phyloP scores from a whole-genome alignment of 2,329 filamentous ascomycete species.

The Exutisphaerella laricina region DNA sequence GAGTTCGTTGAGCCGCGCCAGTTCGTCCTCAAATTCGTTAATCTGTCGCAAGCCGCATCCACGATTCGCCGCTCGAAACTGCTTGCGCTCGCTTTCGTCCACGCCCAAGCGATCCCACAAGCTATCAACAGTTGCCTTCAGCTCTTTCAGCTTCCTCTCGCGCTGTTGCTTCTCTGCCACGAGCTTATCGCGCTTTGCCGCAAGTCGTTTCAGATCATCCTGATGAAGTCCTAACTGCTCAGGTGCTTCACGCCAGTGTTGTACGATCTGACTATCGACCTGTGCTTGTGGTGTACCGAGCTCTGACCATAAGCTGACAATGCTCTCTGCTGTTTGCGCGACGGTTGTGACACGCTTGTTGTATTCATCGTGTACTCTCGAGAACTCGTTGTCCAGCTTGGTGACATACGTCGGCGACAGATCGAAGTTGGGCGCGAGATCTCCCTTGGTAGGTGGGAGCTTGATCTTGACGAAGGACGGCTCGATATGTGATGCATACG shows the following conservation, averaged over 20 bases:
- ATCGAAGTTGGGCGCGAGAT: slow-evolving; percentile 77
- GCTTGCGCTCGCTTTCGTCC: slow-evolving; percentile 74
- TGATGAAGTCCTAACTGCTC: slow-evolving; percentile 91
- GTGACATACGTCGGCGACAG: slow-evolving; percentile 86
- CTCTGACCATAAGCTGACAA: slow-evolving; percentile 93
- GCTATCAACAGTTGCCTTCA: slow-evolving; percentile 70
- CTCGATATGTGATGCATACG: slow-evolving; percentile 94
- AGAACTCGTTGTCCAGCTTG: slow-evolving; percentile 83
- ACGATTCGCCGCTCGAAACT: slow-evolving; percentile 79
- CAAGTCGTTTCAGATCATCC: slow-evolving; percentile 71
- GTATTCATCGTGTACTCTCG: slow-evolving; percentile 94
- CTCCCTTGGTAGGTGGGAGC: slow-evolving; percentile 76
- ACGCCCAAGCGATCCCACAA: slow-evolving; percentile 86
- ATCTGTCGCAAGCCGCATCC: slow-evolving; percentile 88
- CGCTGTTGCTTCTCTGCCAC: slow-evolving; percentile 81
- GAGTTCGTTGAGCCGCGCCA: slow-evolving; percentile 78
- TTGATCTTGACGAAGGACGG: slow-evolving; percentile 77
- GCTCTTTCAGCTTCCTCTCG: slow-evolving; percentile 70
- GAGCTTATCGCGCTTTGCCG: slow-evolving; percentile 71
- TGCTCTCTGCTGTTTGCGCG: slow-evolving; percentile 69
- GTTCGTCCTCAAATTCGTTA: slow-evolving; percentile 92
- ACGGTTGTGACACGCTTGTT: slow-evolving; percentile 73
- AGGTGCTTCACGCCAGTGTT: slow-evolving; percentile 81
- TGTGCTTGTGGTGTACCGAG: slow-evolving; percentile 90
- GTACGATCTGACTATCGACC: slow-evolving; percentile 79